Conservation (phyloP, 768 basidiomycete species). For the Auricularia heimuer region DNA sequence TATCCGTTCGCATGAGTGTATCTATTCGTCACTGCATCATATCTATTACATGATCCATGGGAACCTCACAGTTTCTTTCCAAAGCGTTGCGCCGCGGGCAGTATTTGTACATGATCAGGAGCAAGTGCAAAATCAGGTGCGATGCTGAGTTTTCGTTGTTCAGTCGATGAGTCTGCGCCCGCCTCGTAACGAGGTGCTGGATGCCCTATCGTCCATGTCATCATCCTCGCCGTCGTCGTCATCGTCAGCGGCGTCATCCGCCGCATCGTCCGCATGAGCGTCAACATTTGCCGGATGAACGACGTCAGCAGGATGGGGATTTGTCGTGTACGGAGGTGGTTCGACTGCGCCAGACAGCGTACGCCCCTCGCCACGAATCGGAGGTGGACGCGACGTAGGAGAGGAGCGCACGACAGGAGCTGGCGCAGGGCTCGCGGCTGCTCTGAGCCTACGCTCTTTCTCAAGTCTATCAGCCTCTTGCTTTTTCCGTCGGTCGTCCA, state of each 20-base stretch:
- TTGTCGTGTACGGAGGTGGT: neutral
- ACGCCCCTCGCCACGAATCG: neutral
- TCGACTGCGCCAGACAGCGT: neutral
- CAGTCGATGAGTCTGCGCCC: conserved; percentile 5
- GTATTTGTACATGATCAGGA: neutral
- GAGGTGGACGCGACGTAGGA: neutral
- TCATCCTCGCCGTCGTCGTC: conserved; percentile 9
- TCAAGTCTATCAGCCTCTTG: conserved; percentile 49
- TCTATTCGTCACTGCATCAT: neutral
- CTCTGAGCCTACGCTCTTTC: conserved; percentile 37
- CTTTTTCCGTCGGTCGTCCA: conserved; percentile 66
- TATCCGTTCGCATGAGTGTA: conserved; percentile 17
- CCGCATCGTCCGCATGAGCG: neutral
- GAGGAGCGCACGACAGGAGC: neutral
- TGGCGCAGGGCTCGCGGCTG: conserved; percentile 11
- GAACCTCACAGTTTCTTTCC: neutral
- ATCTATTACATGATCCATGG: neutral
- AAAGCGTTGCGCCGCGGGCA: neutral
- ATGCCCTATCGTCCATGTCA: neutral
- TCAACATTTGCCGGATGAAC: neutral
- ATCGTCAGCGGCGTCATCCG: neutral
- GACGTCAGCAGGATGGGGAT: neutral
- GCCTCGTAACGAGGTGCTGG: neutral
- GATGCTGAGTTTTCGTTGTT: neutral
- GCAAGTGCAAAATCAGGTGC: neutral